Base-by-base conservation (phyloP, 2,329 filamentous ascomycete genomes). In the Talaromyces rugulosus region DNA sequence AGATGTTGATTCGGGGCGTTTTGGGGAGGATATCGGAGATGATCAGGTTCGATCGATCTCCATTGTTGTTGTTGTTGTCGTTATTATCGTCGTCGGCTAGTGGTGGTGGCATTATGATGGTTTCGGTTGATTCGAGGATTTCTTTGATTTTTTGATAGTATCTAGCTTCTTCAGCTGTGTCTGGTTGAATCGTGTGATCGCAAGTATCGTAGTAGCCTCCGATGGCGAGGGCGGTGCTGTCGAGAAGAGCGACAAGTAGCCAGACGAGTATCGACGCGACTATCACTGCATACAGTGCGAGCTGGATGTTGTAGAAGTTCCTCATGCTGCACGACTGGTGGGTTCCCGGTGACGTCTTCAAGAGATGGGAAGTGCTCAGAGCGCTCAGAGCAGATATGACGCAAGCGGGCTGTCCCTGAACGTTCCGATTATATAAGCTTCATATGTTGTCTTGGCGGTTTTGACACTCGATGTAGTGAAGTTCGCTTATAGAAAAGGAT, bases 11-110 rank as follows among this genome's bases (percentile, higher is more conserved):
- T 64, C 82, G 85, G 68, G 90, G 87, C 60, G 91, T 87, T 66
- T 88, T 88, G 44, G 90, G 89, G 66, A 97, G 87, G 36, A 96
- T 88, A 75, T 98, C 94, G 50, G 89, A 90, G 61, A 98, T 85
- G 64, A 91, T 86, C 34, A 94, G 84, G 56, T 80, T 80, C 16
- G 64, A 57, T 4, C 51, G 47, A 51, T 71, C 71, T 23, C 23
- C 23, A 23, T 23, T 23, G 23, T 23, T 23, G 71, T 78, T 65
- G 59, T 68, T 64, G 61, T 23, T 23, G 23, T 23, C 71, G 71
- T 78, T 65, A 59, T 68, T 64, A 60, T 56, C 62, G 16, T 66
- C 65, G 27, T 28, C n/a, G 34, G 7, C 62, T 44, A 66, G 64
- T 31, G 71, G 68, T 47, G 44, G 23, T 11, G 44, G 44, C 23